Base-by-base conservation (phyloP, 352 stramenopile genomes). In the Bremia lactucae region DNA sequence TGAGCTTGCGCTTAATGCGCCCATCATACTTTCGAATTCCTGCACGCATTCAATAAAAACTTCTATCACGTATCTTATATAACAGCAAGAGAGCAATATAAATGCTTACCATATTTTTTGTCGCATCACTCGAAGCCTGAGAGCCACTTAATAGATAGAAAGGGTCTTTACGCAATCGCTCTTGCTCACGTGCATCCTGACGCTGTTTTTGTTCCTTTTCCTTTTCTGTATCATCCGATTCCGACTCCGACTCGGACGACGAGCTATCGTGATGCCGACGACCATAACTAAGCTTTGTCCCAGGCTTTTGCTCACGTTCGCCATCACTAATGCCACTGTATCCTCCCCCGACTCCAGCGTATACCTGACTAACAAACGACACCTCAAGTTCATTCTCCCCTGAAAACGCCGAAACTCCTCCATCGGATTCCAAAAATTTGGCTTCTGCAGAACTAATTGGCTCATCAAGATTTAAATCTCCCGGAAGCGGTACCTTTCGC, bases 401-500 rank as follows among this genome's bases (percentile, higher is more conserved):
- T 20, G 62, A 54, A 55, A 78, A 87, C 13, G 54, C 49, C 15
- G 61, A 68, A 6, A 86, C 60, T 18, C 82, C 76, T 2, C 72
- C 72, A n/a, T 78, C 81, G 4, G 78, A 77, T 43, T 83, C 70
- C 9, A 90, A 51, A 43, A 87, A 93, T 19, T 71, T 72, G 0
- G 78, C 72, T 26, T 89, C 73, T 0, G 54, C 66, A 9, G 53
- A 49, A 51, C 61, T 80, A 23, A 87, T 53, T 8, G 75, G 59
- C 42, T 53, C 49, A 14, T 89, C 71, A 46, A 88, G 50, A 29
- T 88, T 78, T 13, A 90, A 39, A 35, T 73, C 89, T 14, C 72
- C 85, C 19, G 92, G 90, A 4, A 94, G 23, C 5, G 88, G 87
- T 19, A 97, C 92, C 41, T 94, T 94, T 18, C 68, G 67, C 63